Conservation (phyloP, 1,284 basidiomycete species). For the Melampsora americana region DNA sequence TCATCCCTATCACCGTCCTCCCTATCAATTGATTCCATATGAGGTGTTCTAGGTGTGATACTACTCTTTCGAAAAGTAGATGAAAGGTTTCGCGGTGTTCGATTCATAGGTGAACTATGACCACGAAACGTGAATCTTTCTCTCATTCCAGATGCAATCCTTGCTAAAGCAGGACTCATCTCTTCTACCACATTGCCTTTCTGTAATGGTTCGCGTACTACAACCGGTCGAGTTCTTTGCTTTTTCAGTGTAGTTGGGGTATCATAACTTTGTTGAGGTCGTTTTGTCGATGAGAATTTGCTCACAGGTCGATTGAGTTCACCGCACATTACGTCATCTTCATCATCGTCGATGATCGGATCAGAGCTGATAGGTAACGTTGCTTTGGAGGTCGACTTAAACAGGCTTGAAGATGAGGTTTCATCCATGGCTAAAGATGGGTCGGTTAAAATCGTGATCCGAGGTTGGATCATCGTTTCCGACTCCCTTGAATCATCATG, state of each 20-base stretch:
- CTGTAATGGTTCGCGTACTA: not conserved
- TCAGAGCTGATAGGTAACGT: constrained; percentile 26
- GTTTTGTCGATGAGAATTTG: no score
- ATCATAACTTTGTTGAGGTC: not conserved
- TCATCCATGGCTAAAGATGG: no score
- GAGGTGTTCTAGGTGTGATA: not conserved
- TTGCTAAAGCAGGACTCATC: constrained; percentile 34
- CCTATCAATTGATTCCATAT: not conserved
- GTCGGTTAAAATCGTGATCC: not conserved
- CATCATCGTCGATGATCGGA: constrained; percentile 27
- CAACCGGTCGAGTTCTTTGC: not conserved
- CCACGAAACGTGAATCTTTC: constrained; percentile 18
- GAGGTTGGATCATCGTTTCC: no score
- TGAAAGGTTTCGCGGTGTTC: not conserved
- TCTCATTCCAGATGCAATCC: constrained; percentile 31
- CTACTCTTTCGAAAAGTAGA: not conserved
- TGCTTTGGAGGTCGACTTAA: no score
- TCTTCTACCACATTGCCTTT: constrained; percentile 8
- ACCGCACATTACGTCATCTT: not conserved
- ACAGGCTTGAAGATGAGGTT: no score
- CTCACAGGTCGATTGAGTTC: not conserved
- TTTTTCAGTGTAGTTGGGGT: constrained; percentile 7
- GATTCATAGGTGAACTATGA: constrained; percentile 1
- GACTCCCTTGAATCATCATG: no score
- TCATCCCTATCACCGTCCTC: not conserved